A percentile compares a stretch with the other conserved stretches of the same genome.
These are phyloP conservation scores for Phaffia rhodozyma DNA, from an alignment of 1,284 basidiomycete species.

Conservation along the genomic window DNA sequence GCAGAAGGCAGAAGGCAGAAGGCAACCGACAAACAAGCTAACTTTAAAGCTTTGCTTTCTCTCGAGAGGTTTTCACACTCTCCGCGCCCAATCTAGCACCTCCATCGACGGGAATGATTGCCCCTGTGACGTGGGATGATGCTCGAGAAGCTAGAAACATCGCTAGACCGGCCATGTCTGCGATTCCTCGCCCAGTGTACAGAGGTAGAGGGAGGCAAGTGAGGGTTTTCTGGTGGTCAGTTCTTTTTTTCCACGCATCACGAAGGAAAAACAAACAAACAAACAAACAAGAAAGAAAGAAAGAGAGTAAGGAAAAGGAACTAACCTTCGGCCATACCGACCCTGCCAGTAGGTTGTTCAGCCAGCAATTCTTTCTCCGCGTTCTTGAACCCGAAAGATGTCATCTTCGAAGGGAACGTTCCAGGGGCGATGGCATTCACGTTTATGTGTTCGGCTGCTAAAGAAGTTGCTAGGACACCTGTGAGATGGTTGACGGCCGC, in stretches of 20 bases:
- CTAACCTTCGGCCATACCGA: conserved; percentile 13
- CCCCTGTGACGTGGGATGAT: conserved; percentile 58
- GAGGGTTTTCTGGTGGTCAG: no score
- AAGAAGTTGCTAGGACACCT: conserved; percentile 54
- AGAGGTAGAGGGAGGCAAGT: neutral
- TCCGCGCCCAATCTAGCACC: conserved; percentile 34
- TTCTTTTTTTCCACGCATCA: no score
- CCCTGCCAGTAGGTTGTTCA: conserved; percentile 49
- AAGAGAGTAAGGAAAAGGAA: no score
- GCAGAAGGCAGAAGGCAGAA: no score
- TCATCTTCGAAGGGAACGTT: conserved; percentile 79
- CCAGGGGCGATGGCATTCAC: conserved; percentile 60
- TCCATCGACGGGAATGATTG: conserved; percentile 58
- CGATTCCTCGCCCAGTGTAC: conserved; percentile 43
- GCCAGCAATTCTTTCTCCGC: conserved; percentile 44
- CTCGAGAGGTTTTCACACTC: neutral
- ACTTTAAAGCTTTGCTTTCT: no score
- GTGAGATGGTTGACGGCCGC: conserved; percentile 65
- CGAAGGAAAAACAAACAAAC: no score
- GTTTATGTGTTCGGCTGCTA: conserved; percentile 51
- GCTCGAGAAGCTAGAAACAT: conserved; percentile 62
- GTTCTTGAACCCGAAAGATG: conserved; percentile 55
- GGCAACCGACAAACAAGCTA: no score
- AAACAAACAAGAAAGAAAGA: no score
- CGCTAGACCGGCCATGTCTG: conserved; percentile 62